Evolutionary conservation across 331 rosid species (phyloP), one percentile per base, ranked within the genome.

Genomic region (Telfairia occidentalis): DNA sequence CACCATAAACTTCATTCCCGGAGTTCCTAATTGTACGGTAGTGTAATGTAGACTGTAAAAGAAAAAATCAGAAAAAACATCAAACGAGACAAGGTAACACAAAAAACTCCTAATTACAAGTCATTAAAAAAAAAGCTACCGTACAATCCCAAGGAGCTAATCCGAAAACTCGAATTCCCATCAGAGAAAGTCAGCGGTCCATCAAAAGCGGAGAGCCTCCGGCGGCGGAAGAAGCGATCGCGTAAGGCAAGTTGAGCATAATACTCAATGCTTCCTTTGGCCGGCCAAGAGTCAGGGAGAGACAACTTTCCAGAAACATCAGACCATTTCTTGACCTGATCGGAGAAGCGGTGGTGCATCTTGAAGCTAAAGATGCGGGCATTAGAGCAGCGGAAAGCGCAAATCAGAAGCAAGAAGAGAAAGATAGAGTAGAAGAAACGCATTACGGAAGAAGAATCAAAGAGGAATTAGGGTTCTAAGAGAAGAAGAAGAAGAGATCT

Each of bases 271-370:
- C 83, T 84, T 5, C 95, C 96, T 73, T 91, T 91, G 57, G 81
- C 85, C 59, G 85, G 97, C 73, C 85, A 74, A 46, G 38, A 69
- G 9, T 76, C 63, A 9, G 60, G 64, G 74, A 86, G 83, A 32
- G 87, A 38, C 48, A 88, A 79, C 2, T 79, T 82, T 12, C 85
- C 90, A 57, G 89, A 34, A 38, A 77, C 15, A 26, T 78, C 78
- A 3, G 97, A 86, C 96, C 91, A 93, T 32, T 81, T 85, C 82
- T 82, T 80, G 79, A 91, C 88, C 0, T 96, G 95, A 3, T 91
- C 95, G 65, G 96, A 91, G 83, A 87, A 90, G 32, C 96, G 95
- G 77, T 93, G 97, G 86, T 93, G 96, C 97, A 93, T 93, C 46
- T 90, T 80, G 96, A 93, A 91, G 67, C 90, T 87, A 89, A 89